Conservation (phyloP, 208 protist genomes). For the Trypanosoma brucei region DNA sequence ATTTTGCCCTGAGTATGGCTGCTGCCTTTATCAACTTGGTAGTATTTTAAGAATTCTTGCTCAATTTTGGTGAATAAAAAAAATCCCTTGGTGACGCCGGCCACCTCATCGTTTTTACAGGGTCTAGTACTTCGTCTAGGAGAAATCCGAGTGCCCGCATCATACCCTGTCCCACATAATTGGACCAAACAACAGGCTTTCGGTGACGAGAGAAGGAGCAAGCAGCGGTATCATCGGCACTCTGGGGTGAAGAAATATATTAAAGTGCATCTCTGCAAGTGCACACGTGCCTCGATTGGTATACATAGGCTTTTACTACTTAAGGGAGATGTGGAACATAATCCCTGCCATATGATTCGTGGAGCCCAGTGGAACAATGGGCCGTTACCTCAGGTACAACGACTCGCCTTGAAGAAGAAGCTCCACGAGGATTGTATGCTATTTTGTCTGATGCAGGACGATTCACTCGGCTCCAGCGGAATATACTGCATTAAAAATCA, state of each 20-base stretch:
- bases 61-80: neutral
- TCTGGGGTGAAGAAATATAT: neutral
- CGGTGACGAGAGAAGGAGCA: slow-evolving; percentile 13
- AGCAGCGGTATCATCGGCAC: neutral
- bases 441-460: slow-evolving; percentile 12
- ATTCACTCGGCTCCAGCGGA: neutral
- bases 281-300: slow-evolving; percentile 8
- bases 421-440: neutral
- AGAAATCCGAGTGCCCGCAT: slow-evolving; percentile 11
- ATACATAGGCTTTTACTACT: neutral
- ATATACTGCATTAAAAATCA: slow-evolving; percentile 5
- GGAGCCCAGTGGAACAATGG: slow-evolving; percentile 11
- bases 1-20: too few species aligned
- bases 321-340: neutral
- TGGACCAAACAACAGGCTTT: neutral
- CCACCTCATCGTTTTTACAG: slow-evolving; percentile 7
- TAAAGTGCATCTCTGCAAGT: slow-evolving; percentile 8
- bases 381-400: neutral
- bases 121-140: slow-evolving; percentile 5
- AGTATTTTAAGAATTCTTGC: too few species aligned
- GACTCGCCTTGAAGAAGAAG: neutral
- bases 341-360: neutral
- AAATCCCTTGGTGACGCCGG: neutral
- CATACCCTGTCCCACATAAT: neutral
- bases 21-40: too few species aligned